phyloP scores from a whole-genome alignment of 345 rosid genomes.

The Gossypium turneri region DNA sequence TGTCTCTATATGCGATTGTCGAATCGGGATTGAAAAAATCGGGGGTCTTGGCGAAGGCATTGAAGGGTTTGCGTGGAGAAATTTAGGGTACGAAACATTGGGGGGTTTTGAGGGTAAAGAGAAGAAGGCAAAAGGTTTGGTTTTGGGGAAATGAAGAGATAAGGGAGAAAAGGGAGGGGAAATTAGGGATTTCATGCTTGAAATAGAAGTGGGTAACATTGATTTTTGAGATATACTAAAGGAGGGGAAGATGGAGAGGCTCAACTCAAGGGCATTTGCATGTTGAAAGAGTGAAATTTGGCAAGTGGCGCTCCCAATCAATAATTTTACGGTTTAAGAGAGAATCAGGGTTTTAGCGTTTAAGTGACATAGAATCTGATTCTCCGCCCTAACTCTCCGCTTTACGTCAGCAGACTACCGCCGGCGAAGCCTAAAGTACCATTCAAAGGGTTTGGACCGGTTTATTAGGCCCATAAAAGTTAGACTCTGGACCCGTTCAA shows the following conservation, averaged over 20 bases:
- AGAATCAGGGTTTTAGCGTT: slow-evolving; percentile 9
- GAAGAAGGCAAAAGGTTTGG: slow-evolving; percentile 20
- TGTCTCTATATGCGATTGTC: slow-evolving; percentile 26
- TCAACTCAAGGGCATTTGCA: not conserved
- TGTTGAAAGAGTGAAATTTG: not conserved
- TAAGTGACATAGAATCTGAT: not conserved
- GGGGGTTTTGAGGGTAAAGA: slow-evolving; percentile 24
- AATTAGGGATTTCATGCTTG: slow-evolving; percentile 47
- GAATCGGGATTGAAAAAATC: slow-evolving; percentile 11
- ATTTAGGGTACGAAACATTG: slow-evolving; percentile 15
- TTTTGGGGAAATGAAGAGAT: slow-evolving; percentile 23
- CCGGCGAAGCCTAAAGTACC: too few species aligned
- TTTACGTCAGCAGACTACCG: too few species aligned
- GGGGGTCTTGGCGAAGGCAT: slow-evolving; percentile 20
- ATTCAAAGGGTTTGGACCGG: too few species aligned
- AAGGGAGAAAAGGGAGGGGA: slow-evolving; percentile 32
- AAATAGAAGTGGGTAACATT: slow-evolving; percentile 30
- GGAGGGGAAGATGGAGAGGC: not conserved
- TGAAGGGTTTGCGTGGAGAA: slow-evolving; percentile 21
- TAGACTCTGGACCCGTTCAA: too few species aligned
- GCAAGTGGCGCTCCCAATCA: not conserved
- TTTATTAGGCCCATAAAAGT: too few species aligned
- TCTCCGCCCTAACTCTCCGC: too few species aligned
- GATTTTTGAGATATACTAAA: not conserved
- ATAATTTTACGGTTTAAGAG: slow-evolving; percentile 10